phyloP scores from a whole-genome alignment of 192 early-diverging fungal genomes.

The Phlyctochytrium bullatum region DNA sequence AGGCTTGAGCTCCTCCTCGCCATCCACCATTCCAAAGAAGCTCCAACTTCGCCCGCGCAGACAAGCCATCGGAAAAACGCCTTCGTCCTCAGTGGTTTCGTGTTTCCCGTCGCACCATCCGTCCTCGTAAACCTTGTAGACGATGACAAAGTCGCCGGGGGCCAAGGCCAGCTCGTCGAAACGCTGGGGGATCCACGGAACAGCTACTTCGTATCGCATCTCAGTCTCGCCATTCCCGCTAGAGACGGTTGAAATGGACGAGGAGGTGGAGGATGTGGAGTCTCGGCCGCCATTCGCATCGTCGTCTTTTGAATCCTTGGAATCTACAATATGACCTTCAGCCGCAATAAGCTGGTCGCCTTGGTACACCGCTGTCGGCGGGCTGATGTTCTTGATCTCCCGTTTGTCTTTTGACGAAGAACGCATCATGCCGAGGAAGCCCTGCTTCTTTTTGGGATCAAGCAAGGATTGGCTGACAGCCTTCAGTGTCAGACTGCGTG shows the following conservation, averaged over 20 bases:
- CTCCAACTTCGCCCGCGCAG: background rate
- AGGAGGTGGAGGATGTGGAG: background rate
- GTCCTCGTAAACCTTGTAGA: slow-evolving; percentile 18
- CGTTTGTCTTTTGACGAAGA: too few species aligned
- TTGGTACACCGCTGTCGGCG: too few species aligned
- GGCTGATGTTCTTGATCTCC: too few species aligned
- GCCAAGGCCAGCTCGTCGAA: slow-evolving; percentile 18
- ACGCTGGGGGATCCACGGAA: slow-evolving; percentile 21
- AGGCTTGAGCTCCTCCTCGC: too few species aligned
- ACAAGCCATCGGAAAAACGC: slow-evolving; percentile 2
- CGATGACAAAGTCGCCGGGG: slow-evolving; percentile 17
- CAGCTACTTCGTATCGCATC: slow-evolving; percentile 5
- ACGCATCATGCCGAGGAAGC: too few species aligned
- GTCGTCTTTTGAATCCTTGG: too few species aligned
- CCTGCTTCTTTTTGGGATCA: too few species aligned
- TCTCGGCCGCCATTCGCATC: too few species aligned
- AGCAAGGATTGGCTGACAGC: too few species aligned
- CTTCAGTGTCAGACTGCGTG: too few species aligned
- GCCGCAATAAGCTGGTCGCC: too few species aligned
- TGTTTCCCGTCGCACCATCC: slow-evolving; percentile 1
- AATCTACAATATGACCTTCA: too few species aligned
- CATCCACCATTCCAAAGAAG: slow-evolving; percentile 1
- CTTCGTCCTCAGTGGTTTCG: background rate
- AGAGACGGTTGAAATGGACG: slow-evolving; percentile 1
- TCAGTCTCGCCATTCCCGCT: background rate